These are phyloP conservation scores for Tetrapisispora iriomotensis DNA, from an alignment of 805 yeast species.

Conservation along the genomic window DNA sequence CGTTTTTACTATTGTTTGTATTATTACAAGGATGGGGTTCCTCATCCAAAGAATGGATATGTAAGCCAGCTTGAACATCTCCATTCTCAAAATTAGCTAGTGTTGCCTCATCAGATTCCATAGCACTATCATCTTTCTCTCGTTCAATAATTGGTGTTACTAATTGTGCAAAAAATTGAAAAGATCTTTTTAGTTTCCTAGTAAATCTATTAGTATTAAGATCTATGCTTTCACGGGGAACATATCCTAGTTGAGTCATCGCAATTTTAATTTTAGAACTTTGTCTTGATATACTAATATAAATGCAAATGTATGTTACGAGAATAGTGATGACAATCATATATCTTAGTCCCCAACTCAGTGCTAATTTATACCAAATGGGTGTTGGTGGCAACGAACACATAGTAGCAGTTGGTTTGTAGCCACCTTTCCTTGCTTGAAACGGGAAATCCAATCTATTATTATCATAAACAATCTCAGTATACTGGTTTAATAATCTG, in stretches of 20 bases:
- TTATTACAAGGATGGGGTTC: neutral
- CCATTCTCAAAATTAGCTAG: neutral
- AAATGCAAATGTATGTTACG: slow-evolving; percentile 57
- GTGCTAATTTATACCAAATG: slow-evolving; percentile 58
- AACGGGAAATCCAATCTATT: slow-evolving; percentile 14
- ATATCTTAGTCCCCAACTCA: slow-evolving; percentile 80
- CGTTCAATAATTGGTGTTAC: neutral
- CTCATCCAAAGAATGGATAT: neutral
- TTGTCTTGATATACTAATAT: slow-evolving; percentile 59
- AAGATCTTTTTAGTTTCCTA: neutral
- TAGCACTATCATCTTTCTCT: slow-evolving; percentile 1
- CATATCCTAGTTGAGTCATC: slow-evolving; percentile 17
- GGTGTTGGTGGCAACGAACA: slow-evolving; percentile 70
- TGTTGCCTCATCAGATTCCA: too few relatives aligned
- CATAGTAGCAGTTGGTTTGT: slow-evolving; percentile 58
- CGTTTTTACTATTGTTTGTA: neutral
- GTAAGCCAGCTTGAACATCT: slow-evolving; percentile 3
- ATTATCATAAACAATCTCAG: slow-evolving; percentile 20
- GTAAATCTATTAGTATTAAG: neutral
- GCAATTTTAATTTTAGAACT: slow-evolving; percentile 41
- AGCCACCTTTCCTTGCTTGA: slow-evolving; percentile 37
- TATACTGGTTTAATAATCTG: slow-evolving; percentile 8
- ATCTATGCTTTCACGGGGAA: neutral
- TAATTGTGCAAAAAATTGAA: neutral
- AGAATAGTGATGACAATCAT: slow-evolving; percentile 53